A percentile compares a stretch with the other conserved stretches of the same genome.
Evolutionary conservation across 805 yeast species (phyloP).

Genomic region (Starmerella geochares): DNA sequence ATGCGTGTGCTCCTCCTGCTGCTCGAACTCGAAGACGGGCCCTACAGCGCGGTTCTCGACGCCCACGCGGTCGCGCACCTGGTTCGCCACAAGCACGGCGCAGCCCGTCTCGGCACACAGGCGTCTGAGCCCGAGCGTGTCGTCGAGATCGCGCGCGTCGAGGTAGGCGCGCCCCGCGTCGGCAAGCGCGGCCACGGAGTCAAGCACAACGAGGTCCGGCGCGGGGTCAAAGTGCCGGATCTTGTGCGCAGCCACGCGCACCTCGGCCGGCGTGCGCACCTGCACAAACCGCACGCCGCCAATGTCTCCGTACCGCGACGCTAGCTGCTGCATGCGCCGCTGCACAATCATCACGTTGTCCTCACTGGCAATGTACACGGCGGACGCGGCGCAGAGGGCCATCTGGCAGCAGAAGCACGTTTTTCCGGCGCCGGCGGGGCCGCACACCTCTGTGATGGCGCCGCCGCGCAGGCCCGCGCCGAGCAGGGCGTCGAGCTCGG

Average conservation of each 20-base stretch:
- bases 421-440: conserved; percentile 79
- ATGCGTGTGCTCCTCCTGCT: conserved; percentile 2
- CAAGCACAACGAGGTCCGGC: conserved; percentile 48
- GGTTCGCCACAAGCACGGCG: conserved; percentile 67
- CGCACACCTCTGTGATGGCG: conserved; percentile 62
- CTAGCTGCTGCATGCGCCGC: conserved; percentile 24
- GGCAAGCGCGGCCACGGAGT: conserved; percentile 51
- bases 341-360: conserved; percentile 50
- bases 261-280: not conserved
- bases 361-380: conserved; percentile 76
- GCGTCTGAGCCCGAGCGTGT: conserved; percentile 35
- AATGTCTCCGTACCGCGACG: not conserved
- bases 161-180: not conserved
- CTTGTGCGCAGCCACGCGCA: conserved; percentile 9
- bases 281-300: conserved; percentile 7
- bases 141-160: not conserved
- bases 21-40: conserved; percentile 7
- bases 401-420: conserved; percentile 68
- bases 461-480: conserved; percentile 51
- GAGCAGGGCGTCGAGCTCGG: conserved; percentile 39
- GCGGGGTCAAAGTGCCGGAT: not conserved
- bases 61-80: conserved; percentile 48
- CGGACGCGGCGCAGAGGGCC: conserved; percentile 48
- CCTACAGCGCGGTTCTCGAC: conserved; percentile 17
- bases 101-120: conserved; percentile 41